Evolutionary conservation across 2,329 filamentous ascomycete genomes (phyloP).

Genomic region (Teratosphaeriaceae sp.): DNA sequence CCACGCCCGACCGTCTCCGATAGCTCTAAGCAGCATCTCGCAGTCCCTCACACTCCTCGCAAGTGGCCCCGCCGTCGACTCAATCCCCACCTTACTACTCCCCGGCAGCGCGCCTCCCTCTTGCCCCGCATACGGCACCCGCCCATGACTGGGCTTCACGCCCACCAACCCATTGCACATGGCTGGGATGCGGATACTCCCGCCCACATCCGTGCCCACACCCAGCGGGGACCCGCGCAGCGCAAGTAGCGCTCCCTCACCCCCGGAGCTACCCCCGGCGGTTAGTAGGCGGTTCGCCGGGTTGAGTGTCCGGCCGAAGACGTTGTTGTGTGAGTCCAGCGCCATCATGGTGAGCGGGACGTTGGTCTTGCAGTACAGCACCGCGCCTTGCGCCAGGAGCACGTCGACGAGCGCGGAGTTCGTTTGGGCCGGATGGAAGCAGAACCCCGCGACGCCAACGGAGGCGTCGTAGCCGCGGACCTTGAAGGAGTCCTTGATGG

Average conservation of each 20-base stretch:
- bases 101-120: conserved; percentile 42
- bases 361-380: conserved; percentile 50
- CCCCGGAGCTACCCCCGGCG: conserved; percentile 47
- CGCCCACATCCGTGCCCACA: conserved; percentile 51
- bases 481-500: conserved; percentile 32
- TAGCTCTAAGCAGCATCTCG: conserved; percentile 48
- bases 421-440: conserved; percentile 35
- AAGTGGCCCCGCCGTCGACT: conserved; percentile 41
- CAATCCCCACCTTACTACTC: conserved; percentile 39
- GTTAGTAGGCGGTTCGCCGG: conserved; percentile 43
- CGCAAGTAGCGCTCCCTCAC: conserved; percentile 46
- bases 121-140: conserved; percentile 49
- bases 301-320: conserved; percentile 44
- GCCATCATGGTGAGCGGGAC: conserved; percentile 49
- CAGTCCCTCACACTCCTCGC: conserved; percentile 44
- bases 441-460: conserved; percentile 37
- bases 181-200: conserved; percentile 46
- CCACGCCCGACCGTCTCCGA: conserved; percentile 50
- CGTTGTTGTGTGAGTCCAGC: conserved; percentile 47
- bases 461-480: conserved; percentile 31
- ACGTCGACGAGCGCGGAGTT: conserved; percentile 38
- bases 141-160: conserved; percentile 38
- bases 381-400: conserved; percentile 40
- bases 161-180: conserved; percentile 46
- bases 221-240: conserved; percentile 44